Conservation (phyloP, 2,329 filamentous ascomycete genomes). For the Iodosphaeria phyllophila region DNA sequence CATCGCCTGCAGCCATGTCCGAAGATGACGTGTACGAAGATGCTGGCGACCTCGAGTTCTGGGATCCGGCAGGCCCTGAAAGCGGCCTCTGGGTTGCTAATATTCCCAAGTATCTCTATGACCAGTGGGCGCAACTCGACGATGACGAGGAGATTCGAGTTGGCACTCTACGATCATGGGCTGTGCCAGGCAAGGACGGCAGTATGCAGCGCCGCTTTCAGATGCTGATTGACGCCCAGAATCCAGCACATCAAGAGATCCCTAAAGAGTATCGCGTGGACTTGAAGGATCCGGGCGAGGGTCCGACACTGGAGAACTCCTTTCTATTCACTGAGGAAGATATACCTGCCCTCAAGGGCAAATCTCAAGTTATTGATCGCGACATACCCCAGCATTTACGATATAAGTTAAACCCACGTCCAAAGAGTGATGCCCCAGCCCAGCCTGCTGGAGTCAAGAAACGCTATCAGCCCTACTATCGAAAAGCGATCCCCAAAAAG, state of each 20-base stretch:
- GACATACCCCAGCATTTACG: slow-evolving; percentile 38
- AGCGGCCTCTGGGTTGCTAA: slow-evolving; percentile 51
- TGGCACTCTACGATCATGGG: slow-evolving; percentile 50
- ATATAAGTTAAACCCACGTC: slow-evolving; percentile 22
- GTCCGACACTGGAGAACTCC: slow-evolving; percentile 55
- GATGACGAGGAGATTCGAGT: slow-evolving; percentile 70
- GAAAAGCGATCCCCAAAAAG: slow-evolving; percentile 63
- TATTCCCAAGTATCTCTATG: slow-evolving; percentile 64
- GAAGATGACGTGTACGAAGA: slow-evolving; percentile 53
- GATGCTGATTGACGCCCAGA: slow-evolving; percentile 49
- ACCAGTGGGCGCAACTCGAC: slow-evolving; percentile 57
- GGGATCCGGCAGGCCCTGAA: slow-evolving; percentile 22
- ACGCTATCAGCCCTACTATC: slow-evolving; percentile 39
- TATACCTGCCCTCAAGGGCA: slow-evolving; percentile 54
- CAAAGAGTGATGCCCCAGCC: slow-evolving; percentile 11
- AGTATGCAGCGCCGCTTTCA: slow-evolving; percentile 27
- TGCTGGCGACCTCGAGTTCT: slow-evolving; percentile 38
- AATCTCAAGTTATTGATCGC: slow-evolving; percentile 36
- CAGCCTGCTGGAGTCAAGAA: slow-evolving; percentile 23
- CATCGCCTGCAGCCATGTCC: slow-evolving; percentile 23
- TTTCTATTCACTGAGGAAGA: slow-evolving; percentile 91
- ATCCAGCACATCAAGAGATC: slow-evolving; percentile 51
- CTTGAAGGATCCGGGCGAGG: slow-evolving; percentile 35
- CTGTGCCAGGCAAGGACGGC: slow-evolving; percentile 31
- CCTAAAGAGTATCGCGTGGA: slow-evolving; percentile 79